Evolutionary conservation across 768 basidiomycete species (phyloP).

Genomic region (Trametopsis cervina): DNA sequence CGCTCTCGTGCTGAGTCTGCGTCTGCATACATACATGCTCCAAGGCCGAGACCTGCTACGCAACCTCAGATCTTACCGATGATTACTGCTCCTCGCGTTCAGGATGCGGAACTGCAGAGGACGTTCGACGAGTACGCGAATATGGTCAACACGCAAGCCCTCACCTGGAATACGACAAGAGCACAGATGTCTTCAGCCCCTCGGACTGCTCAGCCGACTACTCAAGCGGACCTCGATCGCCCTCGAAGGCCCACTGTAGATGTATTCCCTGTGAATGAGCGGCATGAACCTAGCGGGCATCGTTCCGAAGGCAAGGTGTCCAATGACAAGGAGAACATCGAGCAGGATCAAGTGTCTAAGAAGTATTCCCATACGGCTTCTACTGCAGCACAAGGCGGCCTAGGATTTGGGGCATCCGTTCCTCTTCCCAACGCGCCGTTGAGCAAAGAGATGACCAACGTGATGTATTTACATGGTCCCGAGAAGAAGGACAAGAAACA

Average conservation of each 20-base stretch:
- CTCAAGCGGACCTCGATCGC: background rate
- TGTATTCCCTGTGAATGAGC: background rate
- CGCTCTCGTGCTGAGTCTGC: constrained; percentile 9
- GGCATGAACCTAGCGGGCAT: constrained; percentile 11
- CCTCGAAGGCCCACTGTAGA: background rate
- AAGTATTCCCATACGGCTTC: constrained; percentile 17
- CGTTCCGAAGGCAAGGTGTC: constrained; percentile 5
- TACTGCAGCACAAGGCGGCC: constrained; percentile 21
- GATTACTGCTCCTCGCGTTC: constrained; percentile 35
- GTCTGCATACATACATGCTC: constrained; percentile 17
- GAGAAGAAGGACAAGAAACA: constrained; percentile 45
- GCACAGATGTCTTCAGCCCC: constrained; percentile 14
- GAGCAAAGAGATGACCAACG: constrained; percentile 44
- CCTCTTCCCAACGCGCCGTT: constrained; percentile 20
- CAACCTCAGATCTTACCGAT: constrained; percentile 26
- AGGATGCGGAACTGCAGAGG: constrained; percentile 33
- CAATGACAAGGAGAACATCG: constrained; percentile 32
- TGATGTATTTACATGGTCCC: constrained; percentile 29
- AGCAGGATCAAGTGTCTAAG: constrained; percentile 17
- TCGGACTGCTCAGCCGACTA: background rate
- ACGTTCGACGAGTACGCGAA: constrained; percentile 40
- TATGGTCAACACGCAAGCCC: constrained; percentile 36
- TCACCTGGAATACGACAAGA: constrained; percentile 15
- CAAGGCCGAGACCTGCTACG: constrained; percentile 15
- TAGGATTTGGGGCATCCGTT: constrained; percentile 27